A percentile compares a stretch with the other conserved stretches of the same genome.
These are phyloP conservation scores for Laetiporus sulphureus DNA, from an alignment of 1,284 basidiomycete species.

Conservation along the genomic window DNA sequence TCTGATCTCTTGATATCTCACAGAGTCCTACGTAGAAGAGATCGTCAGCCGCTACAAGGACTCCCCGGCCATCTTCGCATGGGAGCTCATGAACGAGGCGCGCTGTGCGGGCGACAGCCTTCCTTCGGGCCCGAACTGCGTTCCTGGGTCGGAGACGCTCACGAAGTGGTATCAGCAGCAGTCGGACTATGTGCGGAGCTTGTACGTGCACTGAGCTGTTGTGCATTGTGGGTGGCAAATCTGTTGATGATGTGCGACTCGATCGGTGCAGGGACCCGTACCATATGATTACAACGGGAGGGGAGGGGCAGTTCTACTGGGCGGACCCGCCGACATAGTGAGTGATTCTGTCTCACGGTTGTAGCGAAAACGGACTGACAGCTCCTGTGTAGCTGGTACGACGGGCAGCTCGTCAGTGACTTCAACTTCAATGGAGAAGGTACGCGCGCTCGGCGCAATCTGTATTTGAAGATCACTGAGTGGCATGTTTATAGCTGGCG, in stretches of 20 bases:
- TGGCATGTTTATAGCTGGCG: slow-evolving; percentile 31
- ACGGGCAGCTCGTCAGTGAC: slow-evolving; percentile 38
- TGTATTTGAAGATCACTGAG: too few relatives aligned
- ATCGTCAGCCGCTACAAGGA: slow-evolving; percentile 50
- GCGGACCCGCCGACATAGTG: slow-evolving; percentile 32
- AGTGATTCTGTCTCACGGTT: slow-evolving; percentile 3
- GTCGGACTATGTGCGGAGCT: slow-evolving; percentile 40
- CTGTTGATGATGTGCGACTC: neutral
- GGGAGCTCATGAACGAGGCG: slow-evolving; percentile 56
- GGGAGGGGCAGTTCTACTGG: slow-evolving; percentile 53
- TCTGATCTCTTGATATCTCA: neutral
- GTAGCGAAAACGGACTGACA: neutral
- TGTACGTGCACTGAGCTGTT: slow-evolving; percentile 33
- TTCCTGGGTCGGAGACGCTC: slow-evolving; percentile 39
- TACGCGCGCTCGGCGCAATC: too few relatives aligned
- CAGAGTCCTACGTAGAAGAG: slow-evolving; percentile 46
- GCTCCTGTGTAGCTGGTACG: slow-evolving; percentile 28
- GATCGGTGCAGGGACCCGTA: slow-evolving; percentile 37
- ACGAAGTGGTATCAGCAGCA: slow-evolving; percentile 46
- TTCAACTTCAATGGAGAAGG: slow-evolving; percentile 54
- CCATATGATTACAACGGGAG: slow-evolving; percentile 52
- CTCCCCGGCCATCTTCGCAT: slow-evolving; percentile 47
- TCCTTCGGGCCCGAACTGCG: slow-evolving; percentile 36
- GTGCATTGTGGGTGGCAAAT: too few relatives aligned
- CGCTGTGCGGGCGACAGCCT: slow-evolving; percentile 43